Evolutionary conservation across 139 green algal species (phyloP).

Genomic region (Choricystis sp.): DNA sequence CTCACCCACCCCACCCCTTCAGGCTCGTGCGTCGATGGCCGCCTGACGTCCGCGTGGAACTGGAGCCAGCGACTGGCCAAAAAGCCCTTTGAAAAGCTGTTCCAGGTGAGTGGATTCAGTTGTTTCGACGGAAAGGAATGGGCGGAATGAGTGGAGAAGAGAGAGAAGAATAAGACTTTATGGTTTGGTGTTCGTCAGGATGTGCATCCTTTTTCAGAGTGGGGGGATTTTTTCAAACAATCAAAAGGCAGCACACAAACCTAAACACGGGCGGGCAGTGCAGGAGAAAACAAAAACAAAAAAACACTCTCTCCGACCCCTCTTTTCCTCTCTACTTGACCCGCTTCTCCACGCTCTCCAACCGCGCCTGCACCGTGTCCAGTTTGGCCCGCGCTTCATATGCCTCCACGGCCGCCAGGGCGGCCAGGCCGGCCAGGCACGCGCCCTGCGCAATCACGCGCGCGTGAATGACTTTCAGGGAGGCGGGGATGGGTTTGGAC

Average conservation of each 20-base stretch:
- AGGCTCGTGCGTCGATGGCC: constrained; percentile 79
- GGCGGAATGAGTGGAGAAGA: too few relatives aligned
- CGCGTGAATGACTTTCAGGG: constrained; percentile 29
- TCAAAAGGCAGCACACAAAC: too few relatives aligned
- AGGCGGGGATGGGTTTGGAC: constrained; percentile 20
- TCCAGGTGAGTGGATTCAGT: constrained; percentile 5
- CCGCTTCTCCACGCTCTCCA: neutral
- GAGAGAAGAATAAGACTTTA: too few relatives aligned
- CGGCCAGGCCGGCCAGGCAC: constrained; percentile 23
- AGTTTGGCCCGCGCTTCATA: constrained; percentile 1
- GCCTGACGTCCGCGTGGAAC: constrained; percentile 85
- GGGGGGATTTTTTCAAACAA: too few relatives aligned
- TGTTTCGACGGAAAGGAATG: too few relatives aligned
- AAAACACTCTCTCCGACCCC: neutral
- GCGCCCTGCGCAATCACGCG: constrained; percentile 31
- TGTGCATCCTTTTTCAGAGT: too few relatives aligned
- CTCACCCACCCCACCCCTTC: neutral
- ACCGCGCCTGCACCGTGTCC: neutral
- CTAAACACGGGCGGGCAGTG: too few relatives aligned
- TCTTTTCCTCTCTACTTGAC: neutral
- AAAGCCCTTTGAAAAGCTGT: constrained; percentile 4
- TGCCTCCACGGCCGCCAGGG: constrained; percentile 12
- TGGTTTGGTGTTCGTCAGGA: too few relatives aligned
- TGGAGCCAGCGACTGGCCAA: constrained; percentile 39
- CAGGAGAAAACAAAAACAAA: neutral